phyloP scores from a whole-genome alignment of 2,329 filamentous ascomycete species.

The Tothia fuscella region DNA sequence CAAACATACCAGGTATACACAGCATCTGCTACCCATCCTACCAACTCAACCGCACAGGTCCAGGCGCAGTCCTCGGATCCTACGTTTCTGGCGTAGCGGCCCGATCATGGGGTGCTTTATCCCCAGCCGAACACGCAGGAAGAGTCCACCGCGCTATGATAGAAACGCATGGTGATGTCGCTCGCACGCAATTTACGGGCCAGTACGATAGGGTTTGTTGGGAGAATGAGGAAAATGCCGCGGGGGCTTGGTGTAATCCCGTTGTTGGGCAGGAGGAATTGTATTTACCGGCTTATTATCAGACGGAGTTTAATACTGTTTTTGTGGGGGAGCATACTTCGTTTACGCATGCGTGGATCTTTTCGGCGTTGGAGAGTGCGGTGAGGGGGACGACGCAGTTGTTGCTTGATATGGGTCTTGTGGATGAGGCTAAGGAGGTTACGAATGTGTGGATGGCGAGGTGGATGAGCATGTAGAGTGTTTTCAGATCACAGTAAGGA shows the following conservation, averaged over 20 bases:
- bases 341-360: conserved; percentile 62
- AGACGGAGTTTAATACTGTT: conserved; percentile 55
- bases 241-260: conserved; percentile 51
- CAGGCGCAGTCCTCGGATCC: conserved; percentile 48
- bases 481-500: too few relatives aligned
- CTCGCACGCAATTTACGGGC: conserved; percentile 51
- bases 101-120: conserved; percentile 34
- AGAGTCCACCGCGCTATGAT: conserved; percentile 53
- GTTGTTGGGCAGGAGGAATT: conserved; percentile 53
- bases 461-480: conserved; percentile 49
- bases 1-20: conserved; percentile 50
- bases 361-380: conserved; percentile 53
- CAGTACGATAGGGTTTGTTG: conserved; percentile 55
- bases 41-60: conserved; percentile 50
- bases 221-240: conserved; percentile 48
- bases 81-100: conserved; percentile 41
- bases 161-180: conserved; percentile 51
- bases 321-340: conserved; percentile 56
- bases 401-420: conserved; percentile 50
- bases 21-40: conserved; percentile 56
- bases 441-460: conserved; percentile 57
- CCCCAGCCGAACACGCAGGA: conserved; percentile 49
- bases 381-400: conserved; percentile 53
- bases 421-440: conserved; percentile 56
- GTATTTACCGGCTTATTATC: conserved; percentile 59